These are phyloP conservation scores for Arctostaphylos glauca DNA, from an alignment of 148 eudicot species.

Conservation along the genomic window DNA sequence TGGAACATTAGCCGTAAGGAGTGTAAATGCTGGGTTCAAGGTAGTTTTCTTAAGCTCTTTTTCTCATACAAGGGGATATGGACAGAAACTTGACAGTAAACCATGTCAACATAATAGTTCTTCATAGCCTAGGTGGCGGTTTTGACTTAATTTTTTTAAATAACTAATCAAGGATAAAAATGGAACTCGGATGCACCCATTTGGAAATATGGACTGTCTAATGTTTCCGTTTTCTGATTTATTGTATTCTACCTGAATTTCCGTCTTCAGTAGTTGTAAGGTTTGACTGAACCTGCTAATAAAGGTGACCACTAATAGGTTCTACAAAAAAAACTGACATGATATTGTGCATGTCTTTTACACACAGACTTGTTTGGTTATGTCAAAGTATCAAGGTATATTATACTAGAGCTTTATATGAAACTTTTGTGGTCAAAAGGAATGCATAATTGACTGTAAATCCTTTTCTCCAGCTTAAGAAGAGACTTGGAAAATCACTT, in stretches of 20 bases:
- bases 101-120: not conserved
- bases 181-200: not conserved
- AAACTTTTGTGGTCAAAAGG: not conserved
- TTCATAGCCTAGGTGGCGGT: not conserved
- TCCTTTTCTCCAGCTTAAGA: not conserved
- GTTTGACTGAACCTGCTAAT: not conserved
- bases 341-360: not conserved
- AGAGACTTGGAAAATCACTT: not conserved
- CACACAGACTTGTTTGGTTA: not conserved
- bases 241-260: not conserved
- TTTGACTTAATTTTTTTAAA: not conserved
- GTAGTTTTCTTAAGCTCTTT: constrained; percentile 30
- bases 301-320: too few species aligned
- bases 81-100: not conserved
- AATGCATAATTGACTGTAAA: not conserved
- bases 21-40: constrained; percentile 88
- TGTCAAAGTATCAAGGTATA: not conserved
- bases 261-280: not conserved
- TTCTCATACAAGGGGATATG: not conserved
- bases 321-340: not conserved
- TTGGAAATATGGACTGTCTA: not conserved
- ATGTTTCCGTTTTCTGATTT: not conserved
- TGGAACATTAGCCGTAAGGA: constrained; percentile 85
- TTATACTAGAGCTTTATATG: not conserved
- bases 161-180: not conserved